Conservation (phyloP, 306 rosid genomes). For the Rosa rugosa region DNA sequence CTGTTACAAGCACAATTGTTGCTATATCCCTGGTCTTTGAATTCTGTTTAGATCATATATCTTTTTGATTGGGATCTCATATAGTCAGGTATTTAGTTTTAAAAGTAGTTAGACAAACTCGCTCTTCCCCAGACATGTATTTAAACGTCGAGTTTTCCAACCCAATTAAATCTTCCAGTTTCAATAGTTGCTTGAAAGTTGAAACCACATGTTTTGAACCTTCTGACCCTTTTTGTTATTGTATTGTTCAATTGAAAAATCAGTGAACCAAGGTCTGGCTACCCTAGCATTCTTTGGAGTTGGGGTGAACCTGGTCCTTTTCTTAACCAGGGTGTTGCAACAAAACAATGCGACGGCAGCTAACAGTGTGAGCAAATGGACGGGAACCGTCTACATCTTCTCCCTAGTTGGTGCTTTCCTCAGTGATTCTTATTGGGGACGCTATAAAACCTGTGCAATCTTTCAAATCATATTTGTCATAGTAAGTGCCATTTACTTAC, state of each 20-base stretch:
- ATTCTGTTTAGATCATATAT: too few species aligned
- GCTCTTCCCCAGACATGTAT: too few species aligned
- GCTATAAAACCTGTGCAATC: conserved; percentile 83
- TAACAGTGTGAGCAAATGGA: conserved; percentile 94
- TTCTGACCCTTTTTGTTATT: conserved; percentile 23
- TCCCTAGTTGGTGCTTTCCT: conserved; percentile 99
- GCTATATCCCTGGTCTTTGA: too few species aligned
- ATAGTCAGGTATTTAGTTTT: too few species aligned
- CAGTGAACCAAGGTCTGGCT: conserved; percentile 95
- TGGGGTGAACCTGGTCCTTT: conserved; percentile 91
- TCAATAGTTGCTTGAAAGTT: neutral
- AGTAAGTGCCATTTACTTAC: conserved; percentile 42
- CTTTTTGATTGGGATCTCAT: too few species aligned
- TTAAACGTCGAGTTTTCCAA: neutral
- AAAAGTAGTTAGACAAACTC: neutral
- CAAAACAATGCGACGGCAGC: conserved; percentile 89
- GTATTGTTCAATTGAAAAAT: conserved; percentile 22
- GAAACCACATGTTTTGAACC: neutral
- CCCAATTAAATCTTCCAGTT: neutral
- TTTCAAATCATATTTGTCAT: conserved; percentile 83
- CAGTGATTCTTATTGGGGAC: conserved; percentile 96
- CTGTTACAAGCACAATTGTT: neutral
- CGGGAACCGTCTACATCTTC: conserved; percentile 89
- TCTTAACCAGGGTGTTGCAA: conserved; percentile 76
- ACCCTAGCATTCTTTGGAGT: conserved; percentile 92